Evolutionary conservation across 495 filamentous ascomycete genomes (phyloP).

Genomic region (Penicillium maclennaniae): DNA sequence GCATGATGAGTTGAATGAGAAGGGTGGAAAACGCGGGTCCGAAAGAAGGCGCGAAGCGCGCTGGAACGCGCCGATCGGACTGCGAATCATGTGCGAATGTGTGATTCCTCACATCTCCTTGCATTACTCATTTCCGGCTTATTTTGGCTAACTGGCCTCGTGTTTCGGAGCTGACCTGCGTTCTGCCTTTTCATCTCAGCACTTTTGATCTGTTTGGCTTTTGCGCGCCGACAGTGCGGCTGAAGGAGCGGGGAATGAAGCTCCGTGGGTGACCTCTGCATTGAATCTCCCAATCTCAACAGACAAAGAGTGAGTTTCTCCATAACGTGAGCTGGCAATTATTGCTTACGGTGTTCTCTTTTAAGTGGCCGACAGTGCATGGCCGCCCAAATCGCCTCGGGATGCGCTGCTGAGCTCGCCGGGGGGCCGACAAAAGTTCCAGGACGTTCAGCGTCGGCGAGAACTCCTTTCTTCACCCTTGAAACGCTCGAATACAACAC

Average conservation of each 20-base stretch:
- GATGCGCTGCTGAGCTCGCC: conserved; percentile 81
- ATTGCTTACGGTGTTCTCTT: background rate
- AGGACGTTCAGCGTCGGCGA: conserved; percentile 57
- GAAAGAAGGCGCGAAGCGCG: conserved; percentile 25
- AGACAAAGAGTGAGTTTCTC: conserved; percentile 1
- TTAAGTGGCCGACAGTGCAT: conserved; percentile 54
- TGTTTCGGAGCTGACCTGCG: background rate
- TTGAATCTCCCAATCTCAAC: background rate
- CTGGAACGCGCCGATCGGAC: conserved; percentile 27
- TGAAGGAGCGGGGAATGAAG: conserved; percentile 18
- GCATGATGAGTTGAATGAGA: conserved; percentile 11
- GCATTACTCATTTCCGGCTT: background rate
- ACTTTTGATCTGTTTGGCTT: background rate
- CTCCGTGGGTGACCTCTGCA: conserved; percentile 8
- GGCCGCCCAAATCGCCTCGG: conserved; percentile 85
- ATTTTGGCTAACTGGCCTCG: background rate
- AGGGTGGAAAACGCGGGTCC: background rate
- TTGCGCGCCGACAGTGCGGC: conserved; percentile 15
- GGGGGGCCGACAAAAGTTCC: conserved; percentile 65
- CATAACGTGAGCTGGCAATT: background rate
- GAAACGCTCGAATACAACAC: conserved; percentile 44
- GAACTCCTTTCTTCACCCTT: conserved; percentile 65
- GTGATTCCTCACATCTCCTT: conserved; percentile 22
- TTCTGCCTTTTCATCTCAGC: background rate
- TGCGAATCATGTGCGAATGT: conserved; percentile 22